Evolutionary conservation across 2,329 filamentous ascomycete genomes (phyloP), one percentile per base, ranked within the genome.

Genomic region (Elsinoe fawcettii): DNA sequence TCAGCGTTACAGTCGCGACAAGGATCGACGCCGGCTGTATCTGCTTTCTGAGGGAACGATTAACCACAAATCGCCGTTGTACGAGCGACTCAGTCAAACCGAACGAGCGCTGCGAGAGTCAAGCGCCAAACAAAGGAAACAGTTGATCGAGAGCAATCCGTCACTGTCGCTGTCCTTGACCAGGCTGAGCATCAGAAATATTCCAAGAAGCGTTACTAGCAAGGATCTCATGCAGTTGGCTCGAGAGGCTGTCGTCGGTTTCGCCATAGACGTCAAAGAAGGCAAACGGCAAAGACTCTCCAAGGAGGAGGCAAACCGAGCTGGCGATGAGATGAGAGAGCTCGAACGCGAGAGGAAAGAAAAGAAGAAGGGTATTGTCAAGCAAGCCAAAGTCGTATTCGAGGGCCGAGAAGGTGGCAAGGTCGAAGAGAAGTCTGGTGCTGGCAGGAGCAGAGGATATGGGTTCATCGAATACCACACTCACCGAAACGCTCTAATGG

Each of bases 391-490:
- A 77, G 82, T 99, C 56, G 88, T 97, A 36, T 97, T 93, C 66
- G 93, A 99, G 75, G 88, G 86, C 57, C 81, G 82, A 34, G 84
- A 93, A 64, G 93, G 93, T 46, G 83, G 83, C 66, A 97, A 96
- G 75, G 83, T 96, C 12, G 73, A 80, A 7, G 90, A 95, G 73
- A 79, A 81, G 43, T 83, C 78, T 53, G 90, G 88, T 6, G 90
- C 84, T 5, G 91, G 91, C 47, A 82, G 88, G 68, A 93, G 88
- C 69, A 83, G 92, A 69, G 93, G 93, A 4, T 99, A 99, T 70
- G 93, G 95, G 11, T 99, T 99, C 75, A 87, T 99, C 63, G 93
- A 99, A 74, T 99, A 96, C 73, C 87, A 85, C 62, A 93, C 88
- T 27, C 93, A 99, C 68, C 86, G 93, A 51, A 92, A 87, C 78